Evolutionary conservation across 1,139 yeast genomes (phyloP), one percentile per base, ranked within the genome.

Genomic region (Nematodospora anomalae): DNA sequence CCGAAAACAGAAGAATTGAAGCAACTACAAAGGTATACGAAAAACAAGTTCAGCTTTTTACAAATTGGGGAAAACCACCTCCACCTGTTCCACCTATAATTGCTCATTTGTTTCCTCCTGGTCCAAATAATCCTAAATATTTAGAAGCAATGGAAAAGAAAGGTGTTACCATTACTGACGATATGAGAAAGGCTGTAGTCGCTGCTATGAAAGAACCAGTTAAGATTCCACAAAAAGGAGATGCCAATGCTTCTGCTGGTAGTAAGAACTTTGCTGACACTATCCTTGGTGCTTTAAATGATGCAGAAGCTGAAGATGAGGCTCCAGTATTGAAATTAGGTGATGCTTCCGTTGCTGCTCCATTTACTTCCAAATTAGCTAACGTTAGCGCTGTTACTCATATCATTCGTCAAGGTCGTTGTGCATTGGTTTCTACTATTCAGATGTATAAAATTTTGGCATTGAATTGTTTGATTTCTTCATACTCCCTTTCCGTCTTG

Each of bases 261-360:
- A 40, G 46, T 36, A 79, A 77, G 37, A 62, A 57, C 27, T 51
- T 90, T 52, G 92, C 96, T 32, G 92, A 86, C 49, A 74, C 83
- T 50, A 65, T 90, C 47, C 68, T 89, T 64, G 72, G 79, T 41
- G 79, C 87, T 42, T 64, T 87, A 60, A 78, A 80, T 51, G 84
- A 79, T 40, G 79, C 79, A 37, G 89, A 80, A 47, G 85, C 74
- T 21, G 92, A 82, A 38, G 84, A 72, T 39, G 97, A 90, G 50
- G 95, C 94, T 0, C 98, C 99, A 41, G 80, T 86, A 32, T 76
- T 92, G 65, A 94, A 92, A 61, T 74, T 92, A 40, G 99, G 99
- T 53, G 99, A 92, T 67, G 99, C 99, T 7, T 90, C 97, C 18
- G 96, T 94, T 53, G 99, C 99, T 40, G 99, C 99, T 26, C 99